phyloP scores from a whole-genome alignment of 2,329 filamentous ascomycete species.

The Capronia americana region DNA sequence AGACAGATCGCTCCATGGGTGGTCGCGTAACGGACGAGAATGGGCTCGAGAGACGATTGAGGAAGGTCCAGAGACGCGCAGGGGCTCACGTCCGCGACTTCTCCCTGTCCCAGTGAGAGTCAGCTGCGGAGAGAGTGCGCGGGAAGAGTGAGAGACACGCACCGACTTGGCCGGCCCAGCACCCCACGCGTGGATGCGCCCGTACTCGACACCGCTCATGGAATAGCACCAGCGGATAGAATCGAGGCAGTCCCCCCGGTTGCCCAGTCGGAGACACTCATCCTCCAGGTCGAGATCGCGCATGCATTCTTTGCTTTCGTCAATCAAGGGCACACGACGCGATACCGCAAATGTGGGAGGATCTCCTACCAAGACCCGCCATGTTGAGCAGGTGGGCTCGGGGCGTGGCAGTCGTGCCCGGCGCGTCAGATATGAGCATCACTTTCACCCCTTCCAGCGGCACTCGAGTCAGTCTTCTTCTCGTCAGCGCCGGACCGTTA shows the following conservation, averaged over 20 bases:
- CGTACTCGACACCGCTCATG: conserved; percentile 54
- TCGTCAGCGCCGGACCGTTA: background rate
- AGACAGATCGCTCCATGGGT: conserved; percentile 47
- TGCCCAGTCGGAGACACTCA: conserved; percentile 45
- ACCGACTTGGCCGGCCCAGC: conserved; percentile 44
- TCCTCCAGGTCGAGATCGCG: conserved; percentile 53
- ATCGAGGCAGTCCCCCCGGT: conserved; percentile 44
- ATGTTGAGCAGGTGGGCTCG: conserved; percentile 36
- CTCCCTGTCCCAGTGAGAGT: conserved; percentile 39
- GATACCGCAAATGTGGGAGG: background rate
- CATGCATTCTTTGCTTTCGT: conserved; percentile 45
- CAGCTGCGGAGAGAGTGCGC: background rate
- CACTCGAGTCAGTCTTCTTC: background rate
- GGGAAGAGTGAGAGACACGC: conserved; percentile 39
- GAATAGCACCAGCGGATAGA: conserved; percentile 52
- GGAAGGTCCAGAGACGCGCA: conserved; percentile 51
- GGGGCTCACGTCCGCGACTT: conserved; percentile 50
- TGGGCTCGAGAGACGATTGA: conserved; percentile 52
- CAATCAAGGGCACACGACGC: background rate
- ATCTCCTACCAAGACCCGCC: conserved; percentile 37
- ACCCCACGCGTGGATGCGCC: conserved; percentile 51
- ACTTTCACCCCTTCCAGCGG: conserved; percentile 25
- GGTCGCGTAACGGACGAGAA: conserved; percentile 48
- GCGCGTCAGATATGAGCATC: conserved; percentile 24
- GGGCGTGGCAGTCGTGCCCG: conserved; percentile 31